A percentile compares a stretch with the other conserved stretches of the same genome.
phyloP scores from a whole-genome alignment of 1,139 yeast genomes.

The Yamadazyma siamensis region DNA sequence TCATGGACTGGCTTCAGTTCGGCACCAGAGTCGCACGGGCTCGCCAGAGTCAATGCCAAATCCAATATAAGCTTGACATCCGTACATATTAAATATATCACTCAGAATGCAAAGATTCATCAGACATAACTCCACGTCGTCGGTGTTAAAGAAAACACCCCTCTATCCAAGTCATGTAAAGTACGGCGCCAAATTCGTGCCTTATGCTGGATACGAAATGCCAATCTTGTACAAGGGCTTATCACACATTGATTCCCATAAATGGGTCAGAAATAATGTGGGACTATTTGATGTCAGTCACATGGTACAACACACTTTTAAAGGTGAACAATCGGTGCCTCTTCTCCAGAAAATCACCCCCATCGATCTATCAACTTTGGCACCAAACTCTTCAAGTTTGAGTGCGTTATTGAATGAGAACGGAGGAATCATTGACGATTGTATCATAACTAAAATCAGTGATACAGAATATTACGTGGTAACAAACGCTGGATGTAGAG shows the following conservation, averaged over 20 bases:
- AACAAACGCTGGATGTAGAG: constrained; percentile 96
- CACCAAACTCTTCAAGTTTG: constrained; percentile 62
- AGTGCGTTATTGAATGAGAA: constrained; percentile 71
- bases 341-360: constrained; percentile 83
- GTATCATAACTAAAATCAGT: constrained; percentile 81
- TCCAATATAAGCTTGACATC: neutral
- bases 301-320: constrained; percentile 84
- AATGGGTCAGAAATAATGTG: constrained; percentile 85
- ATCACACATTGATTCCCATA: constrained; percentile 86
- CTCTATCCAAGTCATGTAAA: constrained; percentile 75
- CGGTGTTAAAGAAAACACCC: constrained; percentile 66
- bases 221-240: constrained; percentile 84
- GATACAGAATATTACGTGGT: constrained; percentile 82
- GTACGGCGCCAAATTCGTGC: constrained; percentile 87
- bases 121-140: constrained; percentile 26
- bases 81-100: neutral
- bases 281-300: constrained; percentile 96
- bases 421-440: constrained; percentile 91
- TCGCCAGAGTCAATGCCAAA: constrained; percentile 1
- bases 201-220: constrained; percentile 93
- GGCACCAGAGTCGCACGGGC: too few species aligned
- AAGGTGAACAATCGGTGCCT: constrained; percentile 65
- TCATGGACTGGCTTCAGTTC: too few species aligned
- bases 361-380: constrained; percentile 61
- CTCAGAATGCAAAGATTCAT: constrained; percentile 17